phyloP scores from a whole-genome alignment of 768 basidiomycete genomes.

The Rhizopogon rudus region DNA sequence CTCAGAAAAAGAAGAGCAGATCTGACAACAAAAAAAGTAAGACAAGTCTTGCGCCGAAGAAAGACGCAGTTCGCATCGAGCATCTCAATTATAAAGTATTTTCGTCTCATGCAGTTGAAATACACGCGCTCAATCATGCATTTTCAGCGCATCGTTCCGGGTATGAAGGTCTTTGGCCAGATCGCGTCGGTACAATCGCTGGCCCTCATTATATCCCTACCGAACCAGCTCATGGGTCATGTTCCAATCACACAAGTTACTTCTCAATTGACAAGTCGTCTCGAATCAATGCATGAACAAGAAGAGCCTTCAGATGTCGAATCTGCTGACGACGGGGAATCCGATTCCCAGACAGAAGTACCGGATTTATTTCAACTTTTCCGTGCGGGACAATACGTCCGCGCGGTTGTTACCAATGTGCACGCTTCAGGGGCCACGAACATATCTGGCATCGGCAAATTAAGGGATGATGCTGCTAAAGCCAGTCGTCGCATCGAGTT shows the following conservation, averaged over 20 bases:
- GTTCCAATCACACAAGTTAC: constrained; percentile 93
- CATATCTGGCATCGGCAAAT: constrained; percentile 49
- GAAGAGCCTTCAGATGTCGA: constrained; percentile 43
- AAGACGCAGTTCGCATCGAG: constrained; percentile 69
- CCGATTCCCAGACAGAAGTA: constrained; percentile 26
- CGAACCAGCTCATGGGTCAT: constrained; percentile 91
- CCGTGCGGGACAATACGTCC: constrained; percentile 79
- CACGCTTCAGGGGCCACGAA: constrained; percentile 66
- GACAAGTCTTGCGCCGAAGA: constrained; percentile 35
- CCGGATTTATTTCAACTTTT: constrained; percentile 80
- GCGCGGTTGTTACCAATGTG: constrained; percentile 66
- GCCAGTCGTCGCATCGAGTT: constrained; percentile 80
- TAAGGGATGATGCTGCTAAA: constrained; percentile 62
- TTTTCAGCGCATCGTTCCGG: constrained; percentile 64
- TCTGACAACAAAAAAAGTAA: constrained; percentile 33
- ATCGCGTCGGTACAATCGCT: constrained; percentile 84
- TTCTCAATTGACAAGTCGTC: constrained; percentile 61
- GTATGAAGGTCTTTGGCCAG: constrained; percentile 88
- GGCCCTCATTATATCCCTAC: constrained; percentile 88
- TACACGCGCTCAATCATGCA: constrained; percentile 2
- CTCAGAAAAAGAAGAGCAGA: constrained; percentile 46
- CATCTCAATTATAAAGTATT: constrained; percentile 90
- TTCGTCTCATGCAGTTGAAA: background rate
- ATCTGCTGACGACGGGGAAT: constrained; percentile 43
- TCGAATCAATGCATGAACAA: constrained; percentile 59